Conservation (phyloP, 2,329 filamentous ascomycete genomes). For the Fusarium veterinarium region DNA sequence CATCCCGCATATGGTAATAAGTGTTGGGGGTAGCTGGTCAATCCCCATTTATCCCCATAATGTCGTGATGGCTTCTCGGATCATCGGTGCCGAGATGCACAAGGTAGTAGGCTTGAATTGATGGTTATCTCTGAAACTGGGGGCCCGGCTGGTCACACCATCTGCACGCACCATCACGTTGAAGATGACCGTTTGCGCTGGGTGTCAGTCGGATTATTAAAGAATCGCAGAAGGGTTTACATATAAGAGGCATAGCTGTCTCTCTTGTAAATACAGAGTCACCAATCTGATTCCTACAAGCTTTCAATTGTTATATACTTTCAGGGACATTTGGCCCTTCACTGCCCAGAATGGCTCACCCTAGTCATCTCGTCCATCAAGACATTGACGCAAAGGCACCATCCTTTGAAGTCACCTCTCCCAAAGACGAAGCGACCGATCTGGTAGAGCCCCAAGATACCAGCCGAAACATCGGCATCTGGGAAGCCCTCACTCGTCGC, state of each 20-base stretch:
- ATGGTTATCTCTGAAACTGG: neutral
- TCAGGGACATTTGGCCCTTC: neutral
- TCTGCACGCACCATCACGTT: neutral
- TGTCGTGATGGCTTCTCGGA: neutral
- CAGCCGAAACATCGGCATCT: neutral
- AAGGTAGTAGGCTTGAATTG: neutral
- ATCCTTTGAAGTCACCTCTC: neutral
- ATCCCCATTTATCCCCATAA: slow-evolving; percentile 1
- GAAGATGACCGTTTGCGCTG: fast-evolving
- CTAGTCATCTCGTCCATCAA: neutral
- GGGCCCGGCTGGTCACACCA: neutral
- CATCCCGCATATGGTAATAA: neutral
- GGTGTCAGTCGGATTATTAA: neutral
- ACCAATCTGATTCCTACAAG: fast-evolving
- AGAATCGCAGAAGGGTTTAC: neutral
- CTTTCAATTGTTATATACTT: fast-evolving
- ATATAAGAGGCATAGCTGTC: neutral
- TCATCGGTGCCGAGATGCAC: neutral
- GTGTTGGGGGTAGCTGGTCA: neutral
- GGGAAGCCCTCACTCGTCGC: neutral
- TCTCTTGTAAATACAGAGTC: fast-evolving
- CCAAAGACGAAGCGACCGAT: neutral
- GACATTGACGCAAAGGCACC: neutral
- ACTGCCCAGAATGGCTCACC: neutral
- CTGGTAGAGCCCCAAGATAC: neutral